Percentiles rank a stretch among this genome's conserved stretches.
These are phyloP conservation scores for Multifurca ochricompacta DNA, from an alignment of 768 basidiomycete species.

Conservation along the genomic window DNA sequence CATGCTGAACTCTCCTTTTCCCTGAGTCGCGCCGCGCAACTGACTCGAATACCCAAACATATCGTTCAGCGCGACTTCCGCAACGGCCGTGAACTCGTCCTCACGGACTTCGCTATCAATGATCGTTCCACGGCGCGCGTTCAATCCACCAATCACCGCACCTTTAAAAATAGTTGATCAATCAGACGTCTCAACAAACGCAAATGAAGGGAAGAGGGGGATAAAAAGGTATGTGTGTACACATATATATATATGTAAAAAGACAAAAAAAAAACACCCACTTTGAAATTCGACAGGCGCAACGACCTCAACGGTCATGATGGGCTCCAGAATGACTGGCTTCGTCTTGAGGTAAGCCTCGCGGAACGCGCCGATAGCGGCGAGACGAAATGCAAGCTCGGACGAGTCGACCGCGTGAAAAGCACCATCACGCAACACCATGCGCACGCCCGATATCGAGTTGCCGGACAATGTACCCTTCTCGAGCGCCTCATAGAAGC, in stretches of 20 bases:
- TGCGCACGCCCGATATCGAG: conserved; percentile 73
- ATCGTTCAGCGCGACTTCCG: conserved; percentile 92
- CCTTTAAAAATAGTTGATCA: conserved; percentile 33
- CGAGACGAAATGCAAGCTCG: conserved; percentile 89
- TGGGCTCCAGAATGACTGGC: conserved; percentile 89
- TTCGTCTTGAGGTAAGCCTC: conserved; percentile 74
- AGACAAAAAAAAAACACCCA: conserved; percentile 29
- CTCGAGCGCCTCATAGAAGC: conserved; percentile 90
- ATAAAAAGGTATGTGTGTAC: too few relatives aligned
- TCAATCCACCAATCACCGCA: conserved; percentile 89
- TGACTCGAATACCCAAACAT: conserved; percentile 98
- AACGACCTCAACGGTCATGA: conserved; percentile 97
- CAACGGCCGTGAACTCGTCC: conserved; percentile 88
- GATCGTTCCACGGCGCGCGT: conserved; percentile 87
- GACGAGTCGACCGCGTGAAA: conserved; percentile 94
- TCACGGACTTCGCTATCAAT: conserved; percentile 94
- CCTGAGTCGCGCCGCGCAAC: conserved; percentile 89
- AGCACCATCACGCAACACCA: conserved; percentile 87
- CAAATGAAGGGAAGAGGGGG: background rate
- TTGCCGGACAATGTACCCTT: conserved; percentile 89
- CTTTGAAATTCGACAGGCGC: conserved; percentile 96
- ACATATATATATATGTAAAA: too few relatives aligned
- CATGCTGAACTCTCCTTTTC: conserved; percentile 87
- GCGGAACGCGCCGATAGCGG: conserved; percentile 86
- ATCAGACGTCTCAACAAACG: conserved; percentile 3